Conservation (phyloP, 352 stramenopile species). For the Phytopythium montanum region DNA sequence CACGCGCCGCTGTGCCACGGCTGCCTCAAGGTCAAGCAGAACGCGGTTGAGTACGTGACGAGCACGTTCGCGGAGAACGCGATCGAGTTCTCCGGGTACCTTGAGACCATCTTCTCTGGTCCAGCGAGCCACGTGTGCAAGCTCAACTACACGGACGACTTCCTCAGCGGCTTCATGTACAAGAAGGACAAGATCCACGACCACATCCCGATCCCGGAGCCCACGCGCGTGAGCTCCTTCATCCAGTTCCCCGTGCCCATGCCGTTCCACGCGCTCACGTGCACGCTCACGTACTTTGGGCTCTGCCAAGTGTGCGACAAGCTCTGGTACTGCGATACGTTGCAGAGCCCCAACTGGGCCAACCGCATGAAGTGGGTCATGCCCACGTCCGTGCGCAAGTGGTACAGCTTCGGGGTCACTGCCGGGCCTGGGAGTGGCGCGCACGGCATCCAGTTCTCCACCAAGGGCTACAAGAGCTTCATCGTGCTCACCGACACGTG, state of each 20-base stretch:
- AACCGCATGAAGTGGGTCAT: slow-evolving; percentile 91
- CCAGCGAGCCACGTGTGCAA: slow-evolving; percentile 80
- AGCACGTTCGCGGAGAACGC: slow-evolving; percentile 54
- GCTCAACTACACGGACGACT: slow-evolving; percentile 81
- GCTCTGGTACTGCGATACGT: slow-evolving; percentile 85
- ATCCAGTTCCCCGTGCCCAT: slow-evolving; percentile 87
- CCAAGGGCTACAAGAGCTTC: slow-evolving; percentile 88
- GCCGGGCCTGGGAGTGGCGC: slow-evolving; percentile 79
- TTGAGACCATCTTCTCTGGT: slow-evolving; percentile 84
- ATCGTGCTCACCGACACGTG: slow-evolving; percentile 84
- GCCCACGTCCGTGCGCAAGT: slow-evolving; percentile 80
- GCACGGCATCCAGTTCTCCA: slow-evolving; percentile 83
- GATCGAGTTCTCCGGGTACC: slow-evolving; percentile 65
- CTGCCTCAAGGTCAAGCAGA: slow-evolving; percentile 79
- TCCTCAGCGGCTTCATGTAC: slow-evolving; percentile 87
- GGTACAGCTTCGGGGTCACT: slow-evolving; percentile 83
- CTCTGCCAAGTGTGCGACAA: slow-evolving; percentile 87
- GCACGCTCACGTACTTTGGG: slow-evolving; percentile 82
- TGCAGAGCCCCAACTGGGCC: slow-evolving; percentile 79
- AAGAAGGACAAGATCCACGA: slow-evolving; percentile 91
- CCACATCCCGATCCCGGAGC: slow-evolving; percentile 84
- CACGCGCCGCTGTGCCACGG: slow-evolving; percentile 78
- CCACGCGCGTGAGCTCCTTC: slow-evolving; percentile 82
- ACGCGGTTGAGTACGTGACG: slow-evolving; percentile 74
- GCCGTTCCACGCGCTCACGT: slow-evolving; percentile 86